Base-by-base conservation (phyloP, 2,329 filamentous ascomycete species). In the Penicillium sp. region DNA sequence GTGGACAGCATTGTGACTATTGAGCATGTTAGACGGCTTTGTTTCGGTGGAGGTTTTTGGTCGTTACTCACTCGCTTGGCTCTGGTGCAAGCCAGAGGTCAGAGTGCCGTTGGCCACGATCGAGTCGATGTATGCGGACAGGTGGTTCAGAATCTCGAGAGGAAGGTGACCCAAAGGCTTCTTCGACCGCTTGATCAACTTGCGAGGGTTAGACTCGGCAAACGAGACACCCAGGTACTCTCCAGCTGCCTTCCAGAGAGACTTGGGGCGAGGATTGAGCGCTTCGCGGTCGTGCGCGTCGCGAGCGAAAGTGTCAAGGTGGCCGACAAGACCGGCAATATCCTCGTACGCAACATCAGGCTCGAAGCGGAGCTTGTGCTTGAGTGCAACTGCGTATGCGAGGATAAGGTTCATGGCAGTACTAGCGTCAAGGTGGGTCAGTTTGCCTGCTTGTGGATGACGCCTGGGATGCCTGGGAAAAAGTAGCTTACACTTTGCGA, bases 321-420 rank as follows among this genome's bases (percentile, higher is more conserved):
- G 88, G 15, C 84, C 83, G 34, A 93, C 83, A 14, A 92, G 81
- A 20, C 88, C 84, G 39, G 84, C 78, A 5, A 96, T 81, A 69
- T 95, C 91, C 1, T 88, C 84, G 73, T 95, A 94, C 55, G 88
- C 84, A 37, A 88, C 86, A 68, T 90, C 91, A 1, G 91, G 91
- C 73, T 96, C 91, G 73, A 94, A 94, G 35, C 91, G 90, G 35
- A 96, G 84, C 68, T 87, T 88, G 77, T 95, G 91, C 78, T 94
- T 94, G 60, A 96, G 81, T 1, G 91, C 79, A 17, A 90, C 82
- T n/a, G 90, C 84, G 68, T 90, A 95, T 2, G 90, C 89, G 31
- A 91, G 84, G 63, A 95, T 82, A 6, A 95, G 82, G 72, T 95
- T 94, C 75, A 95, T 85, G 6, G 87, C 87, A 15, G 87, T 87